Base-by-base conservation (phyloP, 2,329 filamentous ascomycete species). In the Sporothrix globosa region DNA sequence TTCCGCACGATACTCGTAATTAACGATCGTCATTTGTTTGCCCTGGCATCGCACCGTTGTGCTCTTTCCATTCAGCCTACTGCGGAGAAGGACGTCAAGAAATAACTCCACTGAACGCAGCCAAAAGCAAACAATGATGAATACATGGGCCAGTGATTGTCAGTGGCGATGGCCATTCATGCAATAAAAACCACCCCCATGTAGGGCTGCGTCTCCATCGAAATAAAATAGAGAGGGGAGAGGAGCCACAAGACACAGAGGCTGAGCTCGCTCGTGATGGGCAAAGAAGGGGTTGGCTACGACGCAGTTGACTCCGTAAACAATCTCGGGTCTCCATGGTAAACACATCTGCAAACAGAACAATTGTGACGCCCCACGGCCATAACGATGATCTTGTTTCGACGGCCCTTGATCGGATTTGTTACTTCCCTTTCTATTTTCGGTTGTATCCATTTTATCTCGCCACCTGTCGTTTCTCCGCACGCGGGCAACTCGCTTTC, bases 241-340 rank as follows among this genome's bases (percentile, higher is more conserved):
- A n/a, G 39, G 39, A 63, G 19, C 19, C n/a, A 27, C 24, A 21
- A 54, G n/a, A 39, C 1, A 52, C 30, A 54, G 69, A 67, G 69
- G 69, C 69, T 60, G 60, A 70, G 61, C 53, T 41, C 39, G 67
- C 54, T 69, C 54, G 46, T 69, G 67, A 52, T 24, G 27, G 54
- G 44, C 24, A 27, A 56, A 24, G 34, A 60, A 21, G 39, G 41
- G 41, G 56, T 50, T 60, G 56, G 56, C 54, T 63, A 52, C 67
- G 46, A 69, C 44, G 54, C 24, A 44, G n/a, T 46, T 39, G n/a
- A 56, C 50, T 68, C 66, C 66, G 34, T 69, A 69, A 69, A 69
- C 67, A 69, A 60, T 60, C 67, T 50, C n/a, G 54, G 34, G 67
- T 69, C 67, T 60, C 67, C 67, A 69, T 69, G 54, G 53, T 41